Percentiles rank a stretch among this genome's conserved stretches.
These are phyloP conservation scores for Thraustotheca clavata DNA, from an alignment of 352 stramenopile genomes.

Conservation along the genomic window DNA sequence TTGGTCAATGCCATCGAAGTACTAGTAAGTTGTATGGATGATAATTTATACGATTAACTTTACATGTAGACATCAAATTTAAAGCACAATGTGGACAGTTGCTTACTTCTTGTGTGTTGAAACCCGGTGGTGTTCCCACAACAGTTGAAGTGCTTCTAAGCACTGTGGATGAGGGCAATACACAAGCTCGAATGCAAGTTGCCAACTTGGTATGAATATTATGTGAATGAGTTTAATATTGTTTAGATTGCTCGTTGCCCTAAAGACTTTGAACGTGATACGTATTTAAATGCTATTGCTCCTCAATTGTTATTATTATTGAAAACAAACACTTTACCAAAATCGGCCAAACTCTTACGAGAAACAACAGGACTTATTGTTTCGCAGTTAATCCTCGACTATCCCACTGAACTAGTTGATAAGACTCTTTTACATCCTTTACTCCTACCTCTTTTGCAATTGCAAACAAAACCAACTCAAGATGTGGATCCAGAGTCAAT, in stretches of 20 bases:
- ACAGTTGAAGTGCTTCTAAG: slow-evolving; percentile 78
- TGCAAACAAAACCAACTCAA: slow-evolving; percentile 30
- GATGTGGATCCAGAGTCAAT: slow-evolving; percentile 5
- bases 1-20: slow-evolving; percentile 33
- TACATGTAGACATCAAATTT: slow-evolving; percentile 32
- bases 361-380: slow-evolving; percentile 61
- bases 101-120: slow-evolving; percentile 52
- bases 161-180: slow-evolving; percentile 73
- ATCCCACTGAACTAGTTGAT: slow-evolving; percentile 36
- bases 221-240: background rate
- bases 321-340: slow-evolving; percentile 25
- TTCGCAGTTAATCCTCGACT: slow-evolving; percentile 41
- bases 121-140: slow-evolving; percentile 59
- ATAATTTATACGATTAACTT: background rate
- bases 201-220: slow-evolving; percentile 39
- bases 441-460: slow-evolving; percentile 55
- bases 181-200: slow-evolving; percentile 74
- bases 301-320: slow-evolving; percentile 49
- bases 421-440: slow-evolving; percentile 39
- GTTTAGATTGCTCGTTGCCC: slow-evolving; percentile 60
- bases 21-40: background rate
- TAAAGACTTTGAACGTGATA: slow-evolving; percentile 27
- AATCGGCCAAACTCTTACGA: slow-evolving; percentile 51
- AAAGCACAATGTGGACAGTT: slow-evolving; percentile 52
- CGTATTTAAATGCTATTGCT: slow-evolving; percentile 43